Evolutionary conservation across 208 protist species (phyloP).

Genomic region (Acanthamoeba sp.): DNA sequence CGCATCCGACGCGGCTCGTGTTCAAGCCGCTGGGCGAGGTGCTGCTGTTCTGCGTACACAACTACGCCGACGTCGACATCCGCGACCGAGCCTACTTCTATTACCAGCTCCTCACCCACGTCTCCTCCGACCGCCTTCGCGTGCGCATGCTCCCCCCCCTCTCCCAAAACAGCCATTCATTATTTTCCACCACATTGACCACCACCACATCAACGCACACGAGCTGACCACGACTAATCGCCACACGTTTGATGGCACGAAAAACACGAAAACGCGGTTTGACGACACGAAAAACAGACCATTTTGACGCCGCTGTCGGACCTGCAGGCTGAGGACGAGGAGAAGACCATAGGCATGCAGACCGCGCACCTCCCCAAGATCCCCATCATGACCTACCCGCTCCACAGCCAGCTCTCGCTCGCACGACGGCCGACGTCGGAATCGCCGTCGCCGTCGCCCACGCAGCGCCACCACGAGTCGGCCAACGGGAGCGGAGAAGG

Average conservation of each 20-base stretch:
- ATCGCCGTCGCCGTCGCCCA: background rate
- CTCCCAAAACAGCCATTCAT: too few species aligned
- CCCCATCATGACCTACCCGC: conserved; percentile 3
- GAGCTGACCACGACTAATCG: too few species aligned
- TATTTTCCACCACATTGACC: too few species aligned
- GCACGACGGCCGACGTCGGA: background rate
- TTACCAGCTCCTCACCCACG: conserved; percentile 71
- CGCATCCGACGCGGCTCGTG: conserved; percentile 20
- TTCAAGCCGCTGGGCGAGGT: conserved; percentile 71
- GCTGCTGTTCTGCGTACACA: conserved; percentile 50
- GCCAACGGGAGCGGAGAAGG: background rate
- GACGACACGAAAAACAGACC: background rate
- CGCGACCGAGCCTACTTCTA: conserved; percentile 61
- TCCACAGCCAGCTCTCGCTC: conserved; percentile 26
- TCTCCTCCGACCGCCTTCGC: conserved; percentile 14
- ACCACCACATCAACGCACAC: too few species aligned
- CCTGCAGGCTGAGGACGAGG: conserved; percentile 38
- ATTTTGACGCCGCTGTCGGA: conserved; percentile 47
- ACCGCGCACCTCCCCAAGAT: conserved; percentile 67
- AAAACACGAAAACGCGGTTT: too few species aligned
- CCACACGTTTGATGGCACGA: too few species aligned
- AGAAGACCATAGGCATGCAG: conserved; percentile 53
- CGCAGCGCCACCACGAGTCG: background rate
- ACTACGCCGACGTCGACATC: conserved; percentile 66
- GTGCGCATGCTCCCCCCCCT: too few species aligned